These are phyloP conservation scores for Phaseolus coccineus DNA, from an alignment of 331 rosid species.

Conservation along the genomic window DNA sequence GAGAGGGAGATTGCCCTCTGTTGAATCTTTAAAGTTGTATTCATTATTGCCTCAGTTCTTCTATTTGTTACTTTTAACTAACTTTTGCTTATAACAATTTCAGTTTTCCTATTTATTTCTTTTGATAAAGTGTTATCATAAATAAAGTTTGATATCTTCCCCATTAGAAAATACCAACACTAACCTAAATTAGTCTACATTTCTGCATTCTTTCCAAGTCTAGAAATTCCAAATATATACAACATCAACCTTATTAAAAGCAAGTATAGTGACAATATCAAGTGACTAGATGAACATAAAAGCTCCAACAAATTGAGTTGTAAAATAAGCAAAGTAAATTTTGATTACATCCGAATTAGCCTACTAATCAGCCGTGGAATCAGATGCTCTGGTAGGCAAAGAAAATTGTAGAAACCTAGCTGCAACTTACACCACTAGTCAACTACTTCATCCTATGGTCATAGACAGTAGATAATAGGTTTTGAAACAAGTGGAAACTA, in stretches of 20 bases:
- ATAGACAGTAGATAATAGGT: conserved; percentile 29
- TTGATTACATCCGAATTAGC: conserved; percentile 53
- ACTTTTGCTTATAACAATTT: not conserved
- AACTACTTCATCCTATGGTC: conserved; percentile 48
- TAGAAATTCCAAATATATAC: not conserved
- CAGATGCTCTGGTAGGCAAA: conserved; percentile 43
- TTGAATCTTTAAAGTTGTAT: not conserved
- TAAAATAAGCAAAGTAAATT: conserved; percentile 23
- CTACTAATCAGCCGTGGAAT: conserved; percentile 55
- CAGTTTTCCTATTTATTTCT: too few relatives aligned
- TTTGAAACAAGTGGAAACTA: conserved; percentile 36
- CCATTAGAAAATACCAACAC: not conserved
- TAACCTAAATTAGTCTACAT: not conserved
- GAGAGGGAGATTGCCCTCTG: not conserved
- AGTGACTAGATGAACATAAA: not conserved
- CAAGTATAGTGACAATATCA: not conserved
- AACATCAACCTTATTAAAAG: not conserved
- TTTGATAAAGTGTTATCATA: too few relatives aligned
- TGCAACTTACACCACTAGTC: conserved; percentile 41
- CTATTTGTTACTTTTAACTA: not conserved
- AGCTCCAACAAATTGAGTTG: conserved; percentile 45
- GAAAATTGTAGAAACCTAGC: conserved; percentile 45
- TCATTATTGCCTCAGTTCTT: not conserved
- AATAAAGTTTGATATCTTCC: too few relatives aligned
- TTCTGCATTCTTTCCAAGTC: not conserved